Evolutionary conservation across 2,329 filamentous ascomycete species (phyloP).

Genomic region (Aureobasidium sp.): DNA sequence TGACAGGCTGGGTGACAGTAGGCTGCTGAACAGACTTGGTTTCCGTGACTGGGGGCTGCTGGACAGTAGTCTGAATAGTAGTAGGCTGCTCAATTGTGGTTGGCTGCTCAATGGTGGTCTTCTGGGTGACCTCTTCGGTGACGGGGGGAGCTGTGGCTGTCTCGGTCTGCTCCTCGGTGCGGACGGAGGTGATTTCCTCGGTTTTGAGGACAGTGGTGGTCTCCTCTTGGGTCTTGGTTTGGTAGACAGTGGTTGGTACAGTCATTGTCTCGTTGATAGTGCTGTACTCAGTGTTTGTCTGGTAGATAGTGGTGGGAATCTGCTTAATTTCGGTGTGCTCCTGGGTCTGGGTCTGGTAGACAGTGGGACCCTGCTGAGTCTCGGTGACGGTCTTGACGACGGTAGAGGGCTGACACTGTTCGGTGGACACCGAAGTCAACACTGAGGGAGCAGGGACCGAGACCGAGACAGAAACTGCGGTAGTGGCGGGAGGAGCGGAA

Average conservation of each 20-base stretch:
- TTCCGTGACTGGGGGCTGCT: not conserved
- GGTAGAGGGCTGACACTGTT: not conserved
- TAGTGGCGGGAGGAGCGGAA: constrained; percentile 5
- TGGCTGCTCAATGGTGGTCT: not conserved
- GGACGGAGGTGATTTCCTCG: not conserved
- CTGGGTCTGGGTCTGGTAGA: not conserved
- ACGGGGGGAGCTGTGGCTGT: not conserved
- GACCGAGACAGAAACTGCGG: not conserved
- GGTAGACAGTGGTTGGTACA: constrained; percentile 2
- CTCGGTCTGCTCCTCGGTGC: not conserved
- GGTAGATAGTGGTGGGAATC: constrained; percentile 1
- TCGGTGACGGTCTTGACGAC: not conserved
- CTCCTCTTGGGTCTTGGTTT: not conserved
- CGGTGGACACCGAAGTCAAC: not conserved
- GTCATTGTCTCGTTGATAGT: not conserved
- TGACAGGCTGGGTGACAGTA: not conserved
- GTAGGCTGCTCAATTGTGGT: not conserved
- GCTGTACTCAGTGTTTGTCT: not conserved
- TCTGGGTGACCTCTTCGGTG: not conserved
- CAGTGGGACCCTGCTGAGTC: not conserved
- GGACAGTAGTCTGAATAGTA: not conserved
- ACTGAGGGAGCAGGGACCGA: not conserved
- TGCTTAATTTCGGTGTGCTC: not conserved
- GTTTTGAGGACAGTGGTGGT: not conserved
- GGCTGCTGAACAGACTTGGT: not conserved